Evolutionary conservation across 225 moss, liverwort and hornwort species (phyloP).

Genomic region (Straminergon stramineum): DNA sequence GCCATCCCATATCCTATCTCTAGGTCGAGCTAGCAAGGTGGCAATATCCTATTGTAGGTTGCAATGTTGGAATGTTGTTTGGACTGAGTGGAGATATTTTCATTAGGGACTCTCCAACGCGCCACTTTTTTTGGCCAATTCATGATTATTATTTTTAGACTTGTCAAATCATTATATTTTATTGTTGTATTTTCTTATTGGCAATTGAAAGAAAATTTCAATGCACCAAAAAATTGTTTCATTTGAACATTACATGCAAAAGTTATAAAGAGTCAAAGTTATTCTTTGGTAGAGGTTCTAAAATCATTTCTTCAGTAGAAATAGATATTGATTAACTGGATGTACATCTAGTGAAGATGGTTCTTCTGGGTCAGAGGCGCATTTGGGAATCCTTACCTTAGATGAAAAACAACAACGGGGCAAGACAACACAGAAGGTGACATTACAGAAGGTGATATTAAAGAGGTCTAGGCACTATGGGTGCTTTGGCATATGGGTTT

Average conservation of each 20-base stretch:
- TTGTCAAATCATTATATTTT: background rate
- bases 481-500: background rate
- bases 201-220: background rate
- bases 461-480: background rate
- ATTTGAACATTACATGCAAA: background rate
- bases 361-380: background rate
- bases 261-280: background rate
- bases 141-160: background rate
- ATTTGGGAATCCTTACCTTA: background rate
- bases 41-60: background rate
- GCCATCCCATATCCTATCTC: background rate
- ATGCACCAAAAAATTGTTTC: background rate
- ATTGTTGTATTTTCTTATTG: background rate
- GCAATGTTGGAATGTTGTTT: accelerated
- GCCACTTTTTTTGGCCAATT: background rate
- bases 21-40: accelerated
- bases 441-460: background rate
- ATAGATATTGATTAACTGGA: background rate
- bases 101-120: background rate
- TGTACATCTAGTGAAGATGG: background rate
- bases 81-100: accelerated
- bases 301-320: background rate
- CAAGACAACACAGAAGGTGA: background rate
- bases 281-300: background rate
- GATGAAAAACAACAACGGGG: background rate